Evolutionary conservation across 2,329 filamentous ascomycete genomes (phyloP).

Genomic region (Colletotrichum sp.): DNA sequence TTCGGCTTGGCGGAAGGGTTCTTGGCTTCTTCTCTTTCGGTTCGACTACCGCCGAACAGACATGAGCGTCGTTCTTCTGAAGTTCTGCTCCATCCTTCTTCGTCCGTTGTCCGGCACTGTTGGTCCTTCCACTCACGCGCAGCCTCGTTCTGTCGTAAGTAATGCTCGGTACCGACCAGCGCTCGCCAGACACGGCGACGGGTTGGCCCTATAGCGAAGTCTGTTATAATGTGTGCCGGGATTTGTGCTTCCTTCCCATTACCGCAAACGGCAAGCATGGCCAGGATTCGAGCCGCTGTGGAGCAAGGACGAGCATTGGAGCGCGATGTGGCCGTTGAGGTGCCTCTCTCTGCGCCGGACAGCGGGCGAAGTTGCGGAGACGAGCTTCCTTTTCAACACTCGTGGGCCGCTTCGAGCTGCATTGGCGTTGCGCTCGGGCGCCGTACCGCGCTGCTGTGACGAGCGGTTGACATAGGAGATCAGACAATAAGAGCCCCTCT

Average conservation of each 20-base stretch:
- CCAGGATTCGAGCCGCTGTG: neutral
- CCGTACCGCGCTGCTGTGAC: neutral
- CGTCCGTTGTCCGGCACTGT: neutral
- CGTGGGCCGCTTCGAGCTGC: neutral
- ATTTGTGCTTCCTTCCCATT: neutral
- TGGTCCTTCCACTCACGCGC: neutral
- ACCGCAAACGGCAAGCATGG: neutral
- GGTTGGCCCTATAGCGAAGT: neutral
- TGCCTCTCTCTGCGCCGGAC: neutral
- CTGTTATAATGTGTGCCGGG: neutral
- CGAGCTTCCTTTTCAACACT: neutral
- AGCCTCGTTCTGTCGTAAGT: neutral
- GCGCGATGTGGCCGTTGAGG: neutral
- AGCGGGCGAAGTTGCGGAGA: neutral
- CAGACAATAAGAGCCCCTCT: neutral
- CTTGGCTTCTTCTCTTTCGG: constrained; percentile 23
- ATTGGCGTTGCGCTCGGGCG: neutral
- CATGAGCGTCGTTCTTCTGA: neutral
- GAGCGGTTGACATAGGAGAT: neutral
- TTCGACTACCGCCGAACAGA: constrained; percentile 30
- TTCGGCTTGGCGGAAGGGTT: neutral
- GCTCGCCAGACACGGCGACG: neutral
- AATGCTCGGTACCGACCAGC: neutral
- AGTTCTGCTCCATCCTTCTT: neutral
- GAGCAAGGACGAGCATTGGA: neutral